Conservation (phyloP, 1,139 yeast species). For the Candida albicans region DNA sequence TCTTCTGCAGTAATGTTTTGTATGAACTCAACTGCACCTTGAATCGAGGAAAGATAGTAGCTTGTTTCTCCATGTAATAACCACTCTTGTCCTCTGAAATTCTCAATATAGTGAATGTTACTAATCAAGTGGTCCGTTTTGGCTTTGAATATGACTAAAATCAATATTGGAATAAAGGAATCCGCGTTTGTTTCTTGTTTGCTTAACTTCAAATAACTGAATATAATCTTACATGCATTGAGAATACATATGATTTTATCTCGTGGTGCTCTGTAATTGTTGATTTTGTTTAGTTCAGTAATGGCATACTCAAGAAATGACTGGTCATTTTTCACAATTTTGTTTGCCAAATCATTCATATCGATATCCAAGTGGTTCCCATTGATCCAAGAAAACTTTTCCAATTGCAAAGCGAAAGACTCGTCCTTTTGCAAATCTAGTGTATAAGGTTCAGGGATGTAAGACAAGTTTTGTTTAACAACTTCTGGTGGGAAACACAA, state of each 20-base stretch:
- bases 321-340: slow-evolving; percentile 29
- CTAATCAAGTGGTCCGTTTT: slow-evolving; percentile 63
- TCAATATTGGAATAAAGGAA: slow-evolving; percentile 82
- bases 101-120: slow-evolving; percentile 79
- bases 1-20: slow-evolving; percentile 57
- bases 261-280: slow-evolving; percentile 86
- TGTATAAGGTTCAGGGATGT: slow-evolving; percentile 28
- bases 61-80: slow-evolving; percentile 79
- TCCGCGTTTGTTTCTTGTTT: slow-evolving; percentile 85
- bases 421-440: slow-evolving; percentile 67
- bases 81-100: slow-evolving; percentile 75
- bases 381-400: slow-evolving; percentile 71
- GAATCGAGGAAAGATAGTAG: slow-evolving; percentile 82
- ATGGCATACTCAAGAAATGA: slow-evolving; percentile 72
- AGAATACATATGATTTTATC: slow-evolving; percentile 90
- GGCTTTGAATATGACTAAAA: slow-evolving; percentile 74
- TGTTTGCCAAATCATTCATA: slow-evolving; percentile 28
- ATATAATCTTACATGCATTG: slow-evolving; percentile 89
- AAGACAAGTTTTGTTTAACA: slow-evolving; percentile 37
- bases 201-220: slow-evolving; percentile 75
- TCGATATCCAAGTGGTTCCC: slow-evolving; percentile 82
- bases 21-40: slow-evolving; percentile 80
- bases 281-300: slow-evolving; percentile 70
- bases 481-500: slow-evolving; percentile 83
- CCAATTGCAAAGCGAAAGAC: slow-evolving; percentile 54